phyloP scores from a whole-genome alignment of 768 basidiomycete species.

The Agaricus subrufescens region DNA sequence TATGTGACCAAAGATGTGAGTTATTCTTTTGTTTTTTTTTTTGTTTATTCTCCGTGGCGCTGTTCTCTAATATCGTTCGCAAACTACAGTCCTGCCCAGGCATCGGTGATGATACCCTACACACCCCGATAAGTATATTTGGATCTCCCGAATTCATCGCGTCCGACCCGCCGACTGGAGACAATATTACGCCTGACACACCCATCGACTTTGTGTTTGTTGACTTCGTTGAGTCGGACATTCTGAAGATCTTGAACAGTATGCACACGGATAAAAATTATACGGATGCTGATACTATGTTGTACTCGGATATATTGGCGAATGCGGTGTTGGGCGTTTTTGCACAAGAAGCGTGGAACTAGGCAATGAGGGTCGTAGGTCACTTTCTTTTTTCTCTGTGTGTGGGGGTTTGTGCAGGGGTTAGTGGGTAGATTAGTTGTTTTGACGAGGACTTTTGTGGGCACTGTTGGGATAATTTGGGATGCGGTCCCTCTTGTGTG shows the following conservation, averaged over 20 bases:
- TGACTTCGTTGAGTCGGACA: conserved; percentile 54
- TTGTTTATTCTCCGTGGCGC: not conserved
- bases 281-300: conserved; percentile 43
- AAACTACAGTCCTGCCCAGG: conserved; percentile 58
- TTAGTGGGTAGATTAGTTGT: not conserved
- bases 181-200: conserved; percentile 37
- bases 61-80: not conserved
- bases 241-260: conserved; percentile 51
- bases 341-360: conserved; percentile 47
- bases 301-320: conserved; percentile 48
- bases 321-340: conserved; percentile 53
- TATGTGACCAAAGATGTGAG: conserved; percentile 72
- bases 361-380: not conserved
- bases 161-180: conserved; percentile 39
- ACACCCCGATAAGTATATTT: conserved; percentile 57
- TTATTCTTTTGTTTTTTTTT: not conserved
- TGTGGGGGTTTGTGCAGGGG: not conserved
- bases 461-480: too few species aligned
- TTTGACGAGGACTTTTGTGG: too few species aligned
- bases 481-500: too few species aligned
- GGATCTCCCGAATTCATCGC: conserved; percentile 52
- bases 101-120: conserved; percentile 68
- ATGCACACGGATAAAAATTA: conserved; percentile 48
- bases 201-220: conserved; percentile 74
- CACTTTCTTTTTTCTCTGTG: too few species aligned